Percentiles rank a stretch among this genome's conserved stretches.
These are phyloP conservation scores for Penstemon davidsonii DNA, from an alignment of 257 asterid genomes.

Conservation along the genomic window DNA sequence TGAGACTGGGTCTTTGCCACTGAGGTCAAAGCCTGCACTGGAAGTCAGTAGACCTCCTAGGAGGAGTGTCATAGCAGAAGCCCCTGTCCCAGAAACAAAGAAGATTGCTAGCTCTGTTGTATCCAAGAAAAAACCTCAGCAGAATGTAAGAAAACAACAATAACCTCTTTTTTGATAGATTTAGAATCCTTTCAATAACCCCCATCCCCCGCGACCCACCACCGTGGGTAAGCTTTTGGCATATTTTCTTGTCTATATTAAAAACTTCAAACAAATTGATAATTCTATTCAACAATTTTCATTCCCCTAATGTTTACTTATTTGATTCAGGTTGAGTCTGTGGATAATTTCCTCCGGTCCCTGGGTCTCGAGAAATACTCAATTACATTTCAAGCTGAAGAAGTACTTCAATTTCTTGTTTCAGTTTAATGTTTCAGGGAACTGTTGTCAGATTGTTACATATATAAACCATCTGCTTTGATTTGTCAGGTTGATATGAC, in stretches of 20 bases:
- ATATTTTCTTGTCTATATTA: neutral
- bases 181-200: neutral
- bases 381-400: constrained; percentile 97
- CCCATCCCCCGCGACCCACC: neutral
- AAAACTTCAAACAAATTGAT: neutral
- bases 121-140: constrained; percentile 59
- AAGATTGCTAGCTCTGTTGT: constrained; percentile 32
- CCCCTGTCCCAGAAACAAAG: constrained; percentile 48
- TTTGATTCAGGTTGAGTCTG: constrained; percentile 70
- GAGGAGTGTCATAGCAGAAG: constrained; percentile 62
- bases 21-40: constrained; percentile 50
- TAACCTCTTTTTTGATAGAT: constrained; percentile 3
- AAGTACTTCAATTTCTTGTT: constrained; percentile 50
- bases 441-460: constrained; percentile 7
- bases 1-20: constrained; percentile 48
- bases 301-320: constrained; percentile 25
- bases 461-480: constrained; percentile 1
- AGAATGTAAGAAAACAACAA: constrained; percentile 47
- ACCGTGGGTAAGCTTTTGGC: neutral
- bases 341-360: constrained; percentile 77
- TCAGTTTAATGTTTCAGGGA: constrained; percentile 17
- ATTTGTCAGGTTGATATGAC: constrained; percentile 90
- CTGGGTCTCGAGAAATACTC: constrained; percentile 87
- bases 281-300: constrained; percentile 10
- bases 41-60: constrained; percentile 64